Conservation (phyloP, 768 basidiomycete species). For the Melanogaster broomeanus region DNA sequence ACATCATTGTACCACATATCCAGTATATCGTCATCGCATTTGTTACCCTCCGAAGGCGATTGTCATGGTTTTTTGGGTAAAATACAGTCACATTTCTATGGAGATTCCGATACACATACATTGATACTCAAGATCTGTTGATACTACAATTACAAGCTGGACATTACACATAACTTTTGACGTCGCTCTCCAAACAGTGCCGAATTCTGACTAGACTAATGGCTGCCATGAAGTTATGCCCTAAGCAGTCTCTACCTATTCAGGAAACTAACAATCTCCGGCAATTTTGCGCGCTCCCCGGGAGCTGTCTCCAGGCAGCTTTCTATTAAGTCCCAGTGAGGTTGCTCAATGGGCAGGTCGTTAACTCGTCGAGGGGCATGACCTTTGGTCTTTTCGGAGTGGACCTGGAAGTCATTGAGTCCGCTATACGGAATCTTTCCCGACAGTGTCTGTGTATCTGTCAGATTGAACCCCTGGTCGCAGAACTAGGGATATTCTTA, state of each 20-base stretch:
- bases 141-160: no score
- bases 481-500: not conserved
- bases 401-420: not conserved
- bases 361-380: not conserved
- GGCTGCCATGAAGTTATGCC: not conserved
- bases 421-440: conserved; percentile 3
- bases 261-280: not conserved
- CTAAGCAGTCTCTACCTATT: not conserved
- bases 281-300: not conserved
- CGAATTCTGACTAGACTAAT: no score
- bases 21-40: no score
- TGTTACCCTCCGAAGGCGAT: no score
- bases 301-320: conserved; percentile 5
- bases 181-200: no score
- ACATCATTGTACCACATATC: no score
- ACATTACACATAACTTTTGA: no score
- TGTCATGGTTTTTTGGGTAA: no score
- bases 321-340: conserved; percentile 4
- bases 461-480: not conserved
- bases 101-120: no score
- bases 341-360: not conserved
- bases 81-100: no score
- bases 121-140: no score
- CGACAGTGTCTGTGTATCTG: not conserved
- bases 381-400: not conserved